Evolutionary conservation across 164 flowering plant species (phyloP).

Genomic region (Umbilicus rupestris): DNA sequence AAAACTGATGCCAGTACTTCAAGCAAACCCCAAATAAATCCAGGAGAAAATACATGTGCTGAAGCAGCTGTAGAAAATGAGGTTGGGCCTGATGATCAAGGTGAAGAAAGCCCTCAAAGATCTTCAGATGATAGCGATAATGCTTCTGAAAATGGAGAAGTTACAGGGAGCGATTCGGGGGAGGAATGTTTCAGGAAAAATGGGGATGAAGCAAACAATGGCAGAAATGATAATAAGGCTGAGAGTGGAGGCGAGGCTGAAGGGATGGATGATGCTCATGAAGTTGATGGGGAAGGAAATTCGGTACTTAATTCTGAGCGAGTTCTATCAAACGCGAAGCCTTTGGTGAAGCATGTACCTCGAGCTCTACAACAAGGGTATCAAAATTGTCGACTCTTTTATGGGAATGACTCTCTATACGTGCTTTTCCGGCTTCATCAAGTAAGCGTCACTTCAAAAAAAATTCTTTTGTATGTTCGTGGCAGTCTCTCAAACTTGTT

Average conservation of each 20-base stretch:
- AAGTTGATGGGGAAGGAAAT: constrained; percentile 59
- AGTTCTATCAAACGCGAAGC: constrained; percentile 55
- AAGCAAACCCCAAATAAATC: constrained; percentile 27
- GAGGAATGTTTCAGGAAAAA: constrained; percentile 77
- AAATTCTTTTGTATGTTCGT: too few species aligned
- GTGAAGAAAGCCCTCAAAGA: constrained; percentile 77
- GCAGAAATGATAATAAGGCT: constrained; percentile 54
- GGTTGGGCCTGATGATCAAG: constrained; percentile 76
- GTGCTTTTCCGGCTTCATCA: constrained; percentile 95
- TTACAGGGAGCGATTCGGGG: constrained; percentile 77
- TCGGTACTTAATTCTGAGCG: constrained; percentile 53
- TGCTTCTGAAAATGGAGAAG: constrained; percentile 73
- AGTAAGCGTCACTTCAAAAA: too few species aligned
- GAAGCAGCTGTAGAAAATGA: constrained; percentile 51
- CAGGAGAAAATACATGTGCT: constrained; percentile 28
- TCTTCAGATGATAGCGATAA: constrained; percentile 78
- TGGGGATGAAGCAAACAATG: constrained; percentile 60
- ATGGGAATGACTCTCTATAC: constrained; percentile 90
- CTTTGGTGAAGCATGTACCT: constrained; percentile 63
- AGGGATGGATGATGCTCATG: constrained; percentile 73
- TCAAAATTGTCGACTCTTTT: constrained; percentile 50
- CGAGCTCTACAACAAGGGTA: constrained; percentile 28
- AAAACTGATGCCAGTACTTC: constrained; percentile 33
- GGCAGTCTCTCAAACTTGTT: background rate
- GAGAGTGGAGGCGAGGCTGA: constrained; percentile 97